Evolutionary conservation across 768 basidiomycete species (phyloP).

Genomic region (Tulasnella sp.): DNA sequence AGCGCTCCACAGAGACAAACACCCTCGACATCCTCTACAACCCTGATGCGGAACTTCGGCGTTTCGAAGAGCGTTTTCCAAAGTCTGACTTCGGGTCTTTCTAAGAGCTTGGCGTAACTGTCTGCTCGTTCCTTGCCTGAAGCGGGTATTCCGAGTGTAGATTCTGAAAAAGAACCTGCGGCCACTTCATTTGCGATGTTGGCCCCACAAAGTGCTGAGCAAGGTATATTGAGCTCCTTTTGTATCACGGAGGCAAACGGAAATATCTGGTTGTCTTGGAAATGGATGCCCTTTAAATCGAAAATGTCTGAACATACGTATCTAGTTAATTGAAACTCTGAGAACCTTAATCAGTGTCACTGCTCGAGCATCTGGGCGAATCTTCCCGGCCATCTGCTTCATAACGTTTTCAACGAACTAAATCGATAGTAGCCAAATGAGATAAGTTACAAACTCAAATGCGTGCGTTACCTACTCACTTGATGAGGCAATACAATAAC

Average conservation of each 20-base stretch:
- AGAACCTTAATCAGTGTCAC: slow-evolving; percentile 33
- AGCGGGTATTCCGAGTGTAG: slow-evolving; percentile 28
- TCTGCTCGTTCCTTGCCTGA: too few species aligned
- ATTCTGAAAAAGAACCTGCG: slow-evolving; percentile 30
- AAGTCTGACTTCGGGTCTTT: slow-evolving; percentile 18
- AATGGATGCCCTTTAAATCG: slow-evolving; percentile 29
- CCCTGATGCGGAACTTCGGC: slow-evolving; percentile 28
- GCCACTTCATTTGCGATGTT: slow-evolving; percentile 36
- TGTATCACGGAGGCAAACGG: slow-evolving; percentile 33
- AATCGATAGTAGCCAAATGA: neutral
- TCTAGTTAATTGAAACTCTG: neutral
- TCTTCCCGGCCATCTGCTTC: slow-evolving; percentile 29
- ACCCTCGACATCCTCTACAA: slow-evolving; percentile 32
- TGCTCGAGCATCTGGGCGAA: slow-evolving; percentile 26
- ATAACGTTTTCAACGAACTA: slow-evolving; percentile 30
- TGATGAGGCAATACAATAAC: slow-evolving; percentile 37
- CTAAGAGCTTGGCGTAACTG: neutral
- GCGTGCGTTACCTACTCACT: slow-evolving; percentile 15
- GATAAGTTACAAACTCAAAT: neutral
- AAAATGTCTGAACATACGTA: neutral
- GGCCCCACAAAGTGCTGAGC: slow-evolving; percentile 32
- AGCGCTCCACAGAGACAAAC: slow-evolving; percentile 33
- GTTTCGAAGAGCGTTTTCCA: slow-evolving; percentile 32
- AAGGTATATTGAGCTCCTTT: slow-evolving; percentile 27
- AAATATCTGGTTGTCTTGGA: slow-evolving; percentile 28